A percentile compares a stretch with the other conserved stretches of the same genome.
phyloP scores from a whole-genome alignment of 2,329 filamentous ascomycete species.

The Cercospora canescens region DNA sequence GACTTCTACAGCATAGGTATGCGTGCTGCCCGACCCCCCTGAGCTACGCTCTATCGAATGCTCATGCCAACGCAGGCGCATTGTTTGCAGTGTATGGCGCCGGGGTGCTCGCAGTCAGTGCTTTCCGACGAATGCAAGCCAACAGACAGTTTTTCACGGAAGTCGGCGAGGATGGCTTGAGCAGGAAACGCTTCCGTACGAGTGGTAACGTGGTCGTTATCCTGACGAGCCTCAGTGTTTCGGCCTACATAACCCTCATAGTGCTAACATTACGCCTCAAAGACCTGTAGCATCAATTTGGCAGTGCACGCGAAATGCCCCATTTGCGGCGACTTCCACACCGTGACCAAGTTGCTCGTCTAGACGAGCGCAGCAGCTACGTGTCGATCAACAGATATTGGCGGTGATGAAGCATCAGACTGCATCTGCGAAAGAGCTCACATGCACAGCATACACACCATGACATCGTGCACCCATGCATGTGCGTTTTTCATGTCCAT shows the following conservation, averaged over 20 bases:
- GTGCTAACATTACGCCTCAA: conserved; percentile 57
- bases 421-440: neutral
- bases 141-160: conserved; percentile 88
- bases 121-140: conserved; percentile 85
- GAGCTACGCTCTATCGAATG: neutral
- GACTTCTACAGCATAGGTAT: conserved; percentile 92
- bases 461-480: neutral
- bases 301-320: neutral
- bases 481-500: neutral
- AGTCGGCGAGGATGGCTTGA: conserved; percentile 60
- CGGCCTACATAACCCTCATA: conserved; percentile 61
- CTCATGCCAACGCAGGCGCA: conserved; percentile 49
- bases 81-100: conserved; percentile 90
- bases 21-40: neutral
- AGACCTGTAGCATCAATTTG: neutral
- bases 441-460: neutral
- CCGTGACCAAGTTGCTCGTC: neutral
- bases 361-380: neutral
- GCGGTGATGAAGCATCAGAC: neutral
- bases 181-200: conserved; percentile 61
- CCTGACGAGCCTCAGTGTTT: conserved; percentile 62
- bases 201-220: conserved; percentile 67
- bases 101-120: conserved; percentile 77
- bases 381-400: neutral
- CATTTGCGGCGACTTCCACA: neutral